Evolutionary conservation across 1,139 yeast genomes (phyloP).

Genomic region (Suhomyces bribrorum): DNA sequence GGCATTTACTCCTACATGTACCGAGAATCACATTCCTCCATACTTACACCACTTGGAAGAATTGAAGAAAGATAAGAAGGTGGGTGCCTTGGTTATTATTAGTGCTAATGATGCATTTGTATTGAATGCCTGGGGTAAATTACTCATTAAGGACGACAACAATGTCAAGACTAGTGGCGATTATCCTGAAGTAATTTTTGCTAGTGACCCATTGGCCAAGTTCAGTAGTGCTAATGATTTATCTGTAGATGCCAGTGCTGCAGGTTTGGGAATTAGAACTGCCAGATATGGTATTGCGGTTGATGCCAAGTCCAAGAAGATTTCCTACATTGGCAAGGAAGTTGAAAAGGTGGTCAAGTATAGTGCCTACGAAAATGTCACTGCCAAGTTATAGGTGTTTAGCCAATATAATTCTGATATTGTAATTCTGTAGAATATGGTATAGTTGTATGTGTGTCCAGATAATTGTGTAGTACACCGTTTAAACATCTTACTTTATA

Average conservation of each 20-base stretch:
- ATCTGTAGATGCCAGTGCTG: conserved; percentile 25
- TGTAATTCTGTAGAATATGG: no score
- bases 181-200: conserved; percentile 27
- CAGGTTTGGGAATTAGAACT: conserved; percentile 66
- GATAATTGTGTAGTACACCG: no score
- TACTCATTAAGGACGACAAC: conserved; percentile 23
- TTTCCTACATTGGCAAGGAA: conserved; percentile 30
- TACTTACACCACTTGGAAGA: conserved; percentile 22
- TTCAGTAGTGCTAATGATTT: conserved; percentile 23
- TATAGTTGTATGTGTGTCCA: no score
- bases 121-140: conserved; percentile 34
- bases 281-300: conserved; percentile 72
- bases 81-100: conserved; percentile 24
- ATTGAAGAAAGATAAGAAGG: conserved; percentile 23
- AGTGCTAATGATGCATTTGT: conserved; percentile 35
- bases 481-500: no score
- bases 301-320: conserved; percentile 31
- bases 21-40: conserved; percentile 34
- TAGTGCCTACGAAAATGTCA: conserved; percentile 28
- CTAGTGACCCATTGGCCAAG: conserved; percentile 28
- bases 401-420: neutral
- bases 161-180: conserved; percentile 8
- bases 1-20: conserved; percentile 34
- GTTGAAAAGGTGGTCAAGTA: conserved; percentile 24
- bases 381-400: conserved; percentile 10